Evolutionary conservation across 805 yeast species (phyloP).

Genomic region (Myxozyma kluyveri): DNA sequence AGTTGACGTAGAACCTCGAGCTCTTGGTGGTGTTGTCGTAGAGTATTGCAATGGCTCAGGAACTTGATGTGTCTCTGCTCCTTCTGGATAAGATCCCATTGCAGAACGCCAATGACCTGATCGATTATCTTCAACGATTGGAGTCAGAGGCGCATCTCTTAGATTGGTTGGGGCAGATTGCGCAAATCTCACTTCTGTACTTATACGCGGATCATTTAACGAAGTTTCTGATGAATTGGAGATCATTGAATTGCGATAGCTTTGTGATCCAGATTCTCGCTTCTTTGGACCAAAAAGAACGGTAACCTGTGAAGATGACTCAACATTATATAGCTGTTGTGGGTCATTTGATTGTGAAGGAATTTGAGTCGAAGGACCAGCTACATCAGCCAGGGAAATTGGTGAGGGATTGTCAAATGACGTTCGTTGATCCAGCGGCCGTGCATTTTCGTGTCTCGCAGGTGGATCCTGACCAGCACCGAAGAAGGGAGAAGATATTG

Average conservation of each 20-base stretch:
- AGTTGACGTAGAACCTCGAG: not conserved
- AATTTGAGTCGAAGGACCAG: not conserved
- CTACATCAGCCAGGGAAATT: not conserved
- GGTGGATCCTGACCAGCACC: conserved; percentile 1
- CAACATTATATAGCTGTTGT: not conserved
- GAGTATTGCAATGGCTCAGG: not conserved
- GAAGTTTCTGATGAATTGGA: not conserved
- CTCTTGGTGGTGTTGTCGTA: not conserved
- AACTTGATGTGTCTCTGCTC: too few species aligned
- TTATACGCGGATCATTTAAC: not conserved
- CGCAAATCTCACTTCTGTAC: not conserved
- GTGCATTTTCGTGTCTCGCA: too few species aligned
- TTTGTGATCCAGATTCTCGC: not conserved
- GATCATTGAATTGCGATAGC: not conserved
- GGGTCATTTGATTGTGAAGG: not conserved
- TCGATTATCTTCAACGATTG: not conserved
- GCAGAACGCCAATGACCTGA: not conserved
- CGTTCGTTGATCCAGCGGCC: not conserved
- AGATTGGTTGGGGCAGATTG: not conserved
- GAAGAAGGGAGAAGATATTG: conserved; percentile 5
- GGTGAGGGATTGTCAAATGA: not conserved
- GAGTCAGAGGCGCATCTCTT: not conserved
- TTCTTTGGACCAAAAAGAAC: not conserved
- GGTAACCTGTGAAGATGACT: not conserved
- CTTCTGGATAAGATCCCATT: too few species aligned